Evolutionary conservation across 2,329 filamentous ascomycete species (phyloP).

Genomic region (Lecanicillium sp.): DNA sequence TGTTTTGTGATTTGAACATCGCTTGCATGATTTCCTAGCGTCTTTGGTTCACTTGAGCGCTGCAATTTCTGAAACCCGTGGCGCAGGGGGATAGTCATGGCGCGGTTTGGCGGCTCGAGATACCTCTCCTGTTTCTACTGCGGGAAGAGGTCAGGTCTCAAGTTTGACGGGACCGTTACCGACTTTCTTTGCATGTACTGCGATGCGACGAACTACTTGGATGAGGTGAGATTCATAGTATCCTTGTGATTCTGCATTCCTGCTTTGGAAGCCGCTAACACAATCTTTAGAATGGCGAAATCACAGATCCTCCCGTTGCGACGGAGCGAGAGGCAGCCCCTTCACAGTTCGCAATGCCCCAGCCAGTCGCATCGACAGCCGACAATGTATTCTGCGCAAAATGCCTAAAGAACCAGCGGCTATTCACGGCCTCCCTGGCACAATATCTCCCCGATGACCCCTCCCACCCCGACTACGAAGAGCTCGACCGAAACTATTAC

Average conservation of each 20-base stretch:
- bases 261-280: constrained; percentile 5
- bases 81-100: constrained; percentile 24
- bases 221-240: constrained; percentile 53
- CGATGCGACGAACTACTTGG: constrained; percentile 82
- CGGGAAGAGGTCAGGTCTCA: constrained; percentile 55
- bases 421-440: constrained; percentile 67
- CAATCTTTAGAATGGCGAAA: constrained; percentile 64
- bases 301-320: constrained; percentile 73
- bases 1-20: background rate
- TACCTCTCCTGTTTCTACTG: constrained; percentile 77
- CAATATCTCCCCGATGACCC: constrained; percentile 66
- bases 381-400: constrained; percentile 58
- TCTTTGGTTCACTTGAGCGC: background rate
- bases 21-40: no score
- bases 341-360: constrained; percentile 40
- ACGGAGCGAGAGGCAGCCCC: constrained; percentile 35
- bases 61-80: no score
- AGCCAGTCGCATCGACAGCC: constrained; percentile 20
- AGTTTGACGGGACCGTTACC: constrained; percentile 48
- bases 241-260: constrained; percentile 3
- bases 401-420: constrained; percentile 83
- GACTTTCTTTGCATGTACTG: constrained; percentile 71
- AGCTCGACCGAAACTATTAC: constrained; percentile 61
- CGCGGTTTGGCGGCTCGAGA: constrained; percentile 30
- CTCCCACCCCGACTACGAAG: constrained; percentile 58